Evolutionary conservation across 2,329 filamentous ascomycete genomes (phyloP), one percentile per base, ranked within the genome.

Genomic region (Sporothrix brasiliensis): DNA sequence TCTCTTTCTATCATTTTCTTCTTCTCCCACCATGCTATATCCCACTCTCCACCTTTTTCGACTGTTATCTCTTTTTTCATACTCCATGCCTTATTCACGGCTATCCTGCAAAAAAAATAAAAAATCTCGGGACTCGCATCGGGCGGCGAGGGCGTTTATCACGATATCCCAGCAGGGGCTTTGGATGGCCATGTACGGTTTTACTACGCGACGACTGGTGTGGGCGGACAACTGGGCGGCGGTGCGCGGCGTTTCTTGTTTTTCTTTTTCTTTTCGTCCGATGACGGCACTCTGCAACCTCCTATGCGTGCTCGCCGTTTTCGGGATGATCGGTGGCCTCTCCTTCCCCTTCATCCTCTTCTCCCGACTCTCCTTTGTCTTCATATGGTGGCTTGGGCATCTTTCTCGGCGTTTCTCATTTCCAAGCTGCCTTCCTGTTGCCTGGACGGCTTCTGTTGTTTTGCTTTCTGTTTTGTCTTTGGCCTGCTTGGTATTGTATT

Each of bases 181-280:
- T 11, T 27, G 67, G 47, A 60, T 41, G 54, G 44, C 54, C 16
- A 44, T 69, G 39, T 63, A 53, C 34, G 34, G 14, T 54, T 39
- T 9, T 52, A 34, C 16, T 39, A 52, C 30, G n/a, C 54, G 67
- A 61, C 34, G 67, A 47, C 67, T 60, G 39, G 52, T 68, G 66
- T 61, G 67, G 44, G 50, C 27, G 67, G 44, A 47, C 24, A 53
- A 9, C n/a, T 69, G 49, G 53, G 34, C 27, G 69, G 53, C 27
- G 69, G 63, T 61, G 63, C n/a, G 65, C 47, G 69, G 69, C 69
- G 69, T 71, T 69, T 58, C n/a, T 52, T 47, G 21, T 63, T 67
- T 50, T 34, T 56, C 24, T 19, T n/a, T 52, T n/a, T 47, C 16
- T 27, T 50, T 47, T 47, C 44, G 24, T 39, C 19, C 54, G 54